Evolutionary conservation across 768 basidiomycete genomes (phyloP).

Genomic region (Suillus discolor): DNA sequence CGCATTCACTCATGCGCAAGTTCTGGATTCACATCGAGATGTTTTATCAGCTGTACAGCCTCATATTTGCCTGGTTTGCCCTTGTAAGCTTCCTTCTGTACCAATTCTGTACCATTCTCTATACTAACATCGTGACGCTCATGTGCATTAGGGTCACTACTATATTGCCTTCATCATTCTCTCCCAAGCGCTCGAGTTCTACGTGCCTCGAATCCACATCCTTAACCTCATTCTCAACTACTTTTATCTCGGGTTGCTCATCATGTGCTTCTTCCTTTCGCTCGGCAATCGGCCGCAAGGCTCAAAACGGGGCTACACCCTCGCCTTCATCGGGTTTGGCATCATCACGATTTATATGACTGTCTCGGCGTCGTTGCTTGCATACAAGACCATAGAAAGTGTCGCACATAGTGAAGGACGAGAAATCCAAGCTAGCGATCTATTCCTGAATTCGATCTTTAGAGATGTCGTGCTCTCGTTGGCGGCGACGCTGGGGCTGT

Average conservation of each 20-base stretch:
- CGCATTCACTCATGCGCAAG: conserved; percentile 81
- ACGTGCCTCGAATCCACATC: conserved; percentile 61
- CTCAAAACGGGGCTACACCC: conserved; percentile 83
- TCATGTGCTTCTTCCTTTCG: conserved; percentile 85
- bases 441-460: conserved; percentile 85
- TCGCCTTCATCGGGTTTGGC: conserved; percentile 85
- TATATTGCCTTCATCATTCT: conserved; percentile 88
- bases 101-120: background rate
- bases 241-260: conserved; percentile 83
- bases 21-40: conserved; percentile 95
- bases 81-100: conserved; percentile 59
- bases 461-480: conserved; percentile 86
- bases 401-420: conserved; percentile 50
- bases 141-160: conserved; percentile 69
- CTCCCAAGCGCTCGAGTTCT: conserved; percentile 66
- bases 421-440: conserved; percentile 51
- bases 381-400: conserved; percentile 75
- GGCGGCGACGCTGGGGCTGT: conserved; percentile 86
- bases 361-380: conserved; percentile 78
- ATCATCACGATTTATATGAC: conserved; percentile 98
- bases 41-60: conserved; percentile 86
- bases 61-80: conserved; percentile 92
- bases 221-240: conserved; percentile 83
- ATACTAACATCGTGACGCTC: background rate
- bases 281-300: conserved; percentile 94